phyloP scores from a whole-genome alignment of 768 basidiomycete genomes.

The Suillus luteus region DNA sequence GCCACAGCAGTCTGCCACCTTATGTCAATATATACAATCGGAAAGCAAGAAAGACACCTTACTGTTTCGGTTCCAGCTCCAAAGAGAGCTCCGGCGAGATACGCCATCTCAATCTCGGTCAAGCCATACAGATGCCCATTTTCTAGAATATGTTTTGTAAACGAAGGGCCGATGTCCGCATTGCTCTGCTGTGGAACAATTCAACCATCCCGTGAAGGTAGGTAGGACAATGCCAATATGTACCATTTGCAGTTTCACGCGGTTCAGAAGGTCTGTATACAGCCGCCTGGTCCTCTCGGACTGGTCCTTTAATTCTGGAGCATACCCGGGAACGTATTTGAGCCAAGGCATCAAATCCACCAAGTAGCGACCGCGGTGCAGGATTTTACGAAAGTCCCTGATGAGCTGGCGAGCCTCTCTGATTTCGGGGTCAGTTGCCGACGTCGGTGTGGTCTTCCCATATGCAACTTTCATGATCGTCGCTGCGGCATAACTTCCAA shows the following conservation, averaged over 20 bases:
- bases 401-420: too few relatives aligned
- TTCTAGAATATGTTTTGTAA: background rate
- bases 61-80: too few relatives aligned
- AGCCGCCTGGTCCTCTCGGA: constrained; percentile 26
- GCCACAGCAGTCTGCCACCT: too few relatives aligned
- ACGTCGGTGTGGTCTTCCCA: too few relatives aligned
- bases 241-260: background rate
- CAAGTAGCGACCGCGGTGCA: constrained; percentile 51
- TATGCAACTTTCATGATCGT: too few relatives aligned
- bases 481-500: too few relatives aligned
- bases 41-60: too few relatives aligned
- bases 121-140: background rate
- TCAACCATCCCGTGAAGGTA: background rate
- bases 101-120: constrained; percentile 45
- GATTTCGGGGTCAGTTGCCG: too few relatives aligned
- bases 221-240: background rate
- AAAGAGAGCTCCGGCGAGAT: too few relatives aligned
- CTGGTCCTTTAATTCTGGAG: constrained; percentile 23
- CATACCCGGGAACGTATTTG: constrained; percentile 28
- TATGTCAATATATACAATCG: too few relatives aligned
- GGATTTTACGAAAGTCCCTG: too few relatives aligned
- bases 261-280: constrained; percentile 18
- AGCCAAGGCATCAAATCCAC: constrained; percentile 52
- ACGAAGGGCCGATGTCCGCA: background rate
- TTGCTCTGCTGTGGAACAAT: background rate